These are phyloP conservation scores for Neoascochyta sp. DNA, from an alignment of 2,329 filamentous ascomycete genomes.

Conservation along the genomic window DNA sequence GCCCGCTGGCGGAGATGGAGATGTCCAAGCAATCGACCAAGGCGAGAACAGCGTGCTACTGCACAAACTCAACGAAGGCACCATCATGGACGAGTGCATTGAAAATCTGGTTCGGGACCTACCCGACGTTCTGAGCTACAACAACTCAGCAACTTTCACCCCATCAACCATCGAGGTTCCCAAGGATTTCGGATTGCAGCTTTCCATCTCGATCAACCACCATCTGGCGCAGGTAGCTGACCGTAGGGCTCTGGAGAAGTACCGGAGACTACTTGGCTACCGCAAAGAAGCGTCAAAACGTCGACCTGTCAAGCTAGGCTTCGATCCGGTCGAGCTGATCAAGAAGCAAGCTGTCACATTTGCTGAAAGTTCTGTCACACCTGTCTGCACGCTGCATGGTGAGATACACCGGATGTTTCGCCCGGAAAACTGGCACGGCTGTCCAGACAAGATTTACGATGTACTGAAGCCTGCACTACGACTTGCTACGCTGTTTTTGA, in stretches of 20 bases:
- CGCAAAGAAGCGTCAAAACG: constrained; percentile 31
- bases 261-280: constrained; percentile 36
- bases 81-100: constrained; percentile 37
- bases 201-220: constrained; percentile 40
- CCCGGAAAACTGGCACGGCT: constrained; percentile 39
- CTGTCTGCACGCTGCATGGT: constrained; percentile 31
- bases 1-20: constrained; percentile 23
- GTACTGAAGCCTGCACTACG: constrained; percentile 38
- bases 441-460: constrained; percentile 37
- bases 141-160: constrained; percentile 33
- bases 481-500: constrained; percentile 31
- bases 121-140: constrained; percentile 35
- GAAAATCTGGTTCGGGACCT: constrained; percentile 36
- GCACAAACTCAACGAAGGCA: constrained; percentile 36
- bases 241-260: constrained; percentile 37
- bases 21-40: constrained; percentile 17
- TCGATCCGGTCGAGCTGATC: constrained; percentile 40
- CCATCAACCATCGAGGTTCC: constrained; percentile 40
- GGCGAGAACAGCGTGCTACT: constrained; percentile 29
- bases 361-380: constrained; percentile 14
- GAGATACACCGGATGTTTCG: constrained; percentile 38
- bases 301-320: constrained; percentile 34
- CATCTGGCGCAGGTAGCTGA: constrained; percentile 39
- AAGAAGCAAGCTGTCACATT: constrained; percentile 39
- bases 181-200: constrained; percentile 36